A percentile compares a stretch with the other conserved stretches of the same genome.
These are phyloP conservation scores for Phoma sp. DNA, from an alignment of 2,329 filamentous ascomycete genomes.

Conservation along the genomic window DNA sequence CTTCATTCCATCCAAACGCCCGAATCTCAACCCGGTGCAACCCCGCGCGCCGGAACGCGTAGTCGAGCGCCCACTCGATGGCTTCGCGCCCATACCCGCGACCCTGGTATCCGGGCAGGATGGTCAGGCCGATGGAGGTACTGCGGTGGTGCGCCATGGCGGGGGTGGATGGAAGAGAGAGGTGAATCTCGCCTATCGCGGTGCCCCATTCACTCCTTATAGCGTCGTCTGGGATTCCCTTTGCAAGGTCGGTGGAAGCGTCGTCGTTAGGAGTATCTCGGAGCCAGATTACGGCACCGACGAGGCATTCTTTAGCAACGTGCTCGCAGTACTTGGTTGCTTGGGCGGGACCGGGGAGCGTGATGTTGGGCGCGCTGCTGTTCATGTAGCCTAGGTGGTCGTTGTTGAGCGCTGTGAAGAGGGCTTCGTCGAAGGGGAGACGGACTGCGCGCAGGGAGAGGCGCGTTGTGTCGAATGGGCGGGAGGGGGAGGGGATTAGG, in stretches of 20 bases:
- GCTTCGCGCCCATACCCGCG: conserved; percentile 56
- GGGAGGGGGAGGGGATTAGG: conserved; percentile 5
- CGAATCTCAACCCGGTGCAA: conserved; percentile 54
- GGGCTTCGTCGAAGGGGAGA: conserved; percentile 23
- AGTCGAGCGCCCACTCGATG: conserved; percentile 56
- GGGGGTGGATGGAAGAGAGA: not conserved
- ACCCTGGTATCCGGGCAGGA: conserved; percentile 45
- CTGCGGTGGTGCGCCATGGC: conserved; percentile 51
- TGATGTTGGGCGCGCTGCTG: conserved; percentile 32
- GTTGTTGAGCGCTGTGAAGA: conserved; percentile 33
- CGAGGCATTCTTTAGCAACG: conserved; percentile 24
- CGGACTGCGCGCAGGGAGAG: conserved; percentile 37
- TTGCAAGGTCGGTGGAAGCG: too few relatives aligned
- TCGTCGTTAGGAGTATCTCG: not conserved
- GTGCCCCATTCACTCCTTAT: conserved; percentile 10
- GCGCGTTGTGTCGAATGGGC: conserved; percentile 31
- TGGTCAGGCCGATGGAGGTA: conserved; percentile 50
- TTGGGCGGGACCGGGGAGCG: conserved; percentile 23
- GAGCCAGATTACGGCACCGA: conserved; percentile 35
- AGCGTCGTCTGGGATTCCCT: too few relatives aligned
- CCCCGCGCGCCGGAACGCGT: conserved; percentile 54
- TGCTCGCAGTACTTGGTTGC: conserved; percentile 23
- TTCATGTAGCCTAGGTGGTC: conserved; percentile 34
- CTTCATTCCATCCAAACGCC: conserved; percentile 52
- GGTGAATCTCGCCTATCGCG: conserved; percentile 20